Percentiles rank a stretch among this genome's conserved stretches.
Evolutionary conservation across 805 yeast species (phyloP).

Genomic region (Henningerozyma blattae): DNA sequence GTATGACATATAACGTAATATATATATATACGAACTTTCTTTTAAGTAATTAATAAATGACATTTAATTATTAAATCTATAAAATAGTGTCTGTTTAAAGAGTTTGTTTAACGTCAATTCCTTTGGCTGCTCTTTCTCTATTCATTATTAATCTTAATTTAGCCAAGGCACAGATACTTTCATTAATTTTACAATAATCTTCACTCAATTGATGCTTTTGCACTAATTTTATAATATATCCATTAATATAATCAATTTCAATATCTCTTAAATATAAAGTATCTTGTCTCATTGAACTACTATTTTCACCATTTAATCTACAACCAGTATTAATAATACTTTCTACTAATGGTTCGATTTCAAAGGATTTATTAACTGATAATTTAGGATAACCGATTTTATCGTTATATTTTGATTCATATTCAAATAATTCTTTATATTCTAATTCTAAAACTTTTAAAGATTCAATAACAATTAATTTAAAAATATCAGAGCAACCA

Average conservation of each 20-base stretch:
- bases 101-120: neutral
- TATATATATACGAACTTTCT: neutral
- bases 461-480: slow-evolving; percentile 25
- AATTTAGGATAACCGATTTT: slow-evolving; percentile 19
- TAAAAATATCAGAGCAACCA: slow-evolving; percentile 28
- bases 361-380: slow-evolving; percentile 16
- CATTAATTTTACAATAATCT: slow-evolving; percentile 19
- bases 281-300: slow-evolving; percentile 46
- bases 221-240: slow-evolving; percentile 55
- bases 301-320: slow-evolving; percentile 40
- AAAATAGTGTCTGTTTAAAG: no score
- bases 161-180: slow-evolving; percentile 24
- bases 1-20: neutral
- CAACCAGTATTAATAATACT: slow-evolving; percentile 31
- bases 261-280: slow-evolving; percentile 38
- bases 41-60: no score
- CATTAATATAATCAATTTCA: slow-evolving; percentile 78
- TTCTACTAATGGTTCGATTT: slow-evolving; percentile 24
- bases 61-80: neutral
- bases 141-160: slow-evolving; percentile 23
- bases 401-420: slow-evolving; percentile 12
- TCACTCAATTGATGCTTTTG: slow-evolving; percentile 26
- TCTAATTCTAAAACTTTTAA: slow-evolving; percentile 21
- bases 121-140: slow-evolving; percentile 9
- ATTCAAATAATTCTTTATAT: slow-evolving; percentile 18